Base-by-base conservation (phyloP, 495 filamentous ascomycete species). In the Durotheca rogersii region DNA sequence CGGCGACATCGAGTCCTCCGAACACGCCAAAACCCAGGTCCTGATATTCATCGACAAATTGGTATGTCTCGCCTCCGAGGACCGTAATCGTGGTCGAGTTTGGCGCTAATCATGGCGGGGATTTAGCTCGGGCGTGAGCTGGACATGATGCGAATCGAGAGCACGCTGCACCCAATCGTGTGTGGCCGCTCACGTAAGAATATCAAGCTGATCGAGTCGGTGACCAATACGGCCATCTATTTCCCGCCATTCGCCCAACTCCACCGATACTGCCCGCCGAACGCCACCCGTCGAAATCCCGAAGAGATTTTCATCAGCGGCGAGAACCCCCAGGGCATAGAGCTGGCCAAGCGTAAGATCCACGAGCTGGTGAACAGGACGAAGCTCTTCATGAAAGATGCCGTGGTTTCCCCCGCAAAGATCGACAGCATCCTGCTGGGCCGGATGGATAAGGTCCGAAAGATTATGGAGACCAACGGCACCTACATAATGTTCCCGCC, bases 11-110 rank as follows among this genome's bases (percentile, higher is more conserved):
- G 86, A 97, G 71, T 95, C 88, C 64, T 84, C 88, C 6, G 93
- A 98, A 71, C 90, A 96, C 72, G 94, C 94, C 49, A 97, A 97
- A 79, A 96, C 90, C 1, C 78, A 92, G 51, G 83, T 96, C 21
- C 78, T 98, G 62, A 92, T 97, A 70, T 89, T 96, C 77, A 96
- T 98, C 62, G 93, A 98, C 65, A 86, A 91, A 74, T 82, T 97
- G 72, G 91, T 97, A 81, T 60, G 88, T 74, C 52, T 15, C 7
- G 18, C 17, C 46, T n/a, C 27, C 21, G 47, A 17, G 41, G 30
- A 49, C 47, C 37, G 39, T 27, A 15, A 12, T 37, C 18, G 5
- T 20, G 6, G 30, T 35, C 10, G 5, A 42, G 9, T 21, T 19
- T 20, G 21, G 19, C 34, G 50, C 67, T 66, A 55, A 67, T n/a